Evolutionary conservation across 1,284 basidiomycete species (phyloP).

Genomic region (Mycosarcoma mackinlayi): DNA sequence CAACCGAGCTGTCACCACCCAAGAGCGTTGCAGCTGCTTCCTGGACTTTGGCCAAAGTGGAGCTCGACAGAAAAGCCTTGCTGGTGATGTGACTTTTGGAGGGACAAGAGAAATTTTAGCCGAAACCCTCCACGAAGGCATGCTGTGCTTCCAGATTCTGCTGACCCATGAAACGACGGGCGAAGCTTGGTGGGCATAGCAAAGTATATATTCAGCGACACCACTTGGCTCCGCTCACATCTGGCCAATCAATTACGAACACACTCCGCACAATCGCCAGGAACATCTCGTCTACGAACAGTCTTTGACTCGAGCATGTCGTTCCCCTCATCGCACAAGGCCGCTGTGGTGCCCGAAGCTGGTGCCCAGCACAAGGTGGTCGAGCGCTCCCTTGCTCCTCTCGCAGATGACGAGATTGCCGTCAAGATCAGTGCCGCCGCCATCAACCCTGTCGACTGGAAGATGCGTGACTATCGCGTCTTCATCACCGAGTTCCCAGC

Average conservation of each 20-base stretch:
- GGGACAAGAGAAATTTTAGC: no score
- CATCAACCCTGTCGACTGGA: slow-evolving; percentile 62
- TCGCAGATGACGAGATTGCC: slow-evolving; percentile 40
- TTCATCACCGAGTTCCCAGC: slow-evolving; percentile 47
- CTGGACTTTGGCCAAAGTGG: not conserved
- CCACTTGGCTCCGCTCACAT: no score
- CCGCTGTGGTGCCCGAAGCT: slow-evolving; percentile 40
- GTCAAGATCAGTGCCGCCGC: slow-evolving; percentile 51
- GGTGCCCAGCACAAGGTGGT: slow-evolving; percentile 29
- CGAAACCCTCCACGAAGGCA: no score
- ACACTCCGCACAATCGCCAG: not conserved
- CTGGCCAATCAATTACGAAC: no score
- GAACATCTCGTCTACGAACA: not conserved
- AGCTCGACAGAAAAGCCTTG: slow-evolving; percentile 11
- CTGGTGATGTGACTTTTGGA: slow-evolving; percentile 2
- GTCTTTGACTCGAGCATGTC: slow-evolving; percentile 18
- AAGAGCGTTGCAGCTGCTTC: not conserved
- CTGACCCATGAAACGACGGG: no score
- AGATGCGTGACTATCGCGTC: slow-evolving; percentile 46
- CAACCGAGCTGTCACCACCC: not conserved
- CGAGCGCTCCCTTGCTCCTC: slow-evolving; percentile 31
- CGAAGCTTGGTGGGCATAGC: no score
- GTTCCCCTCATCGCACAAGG: slow-evolving; percentile 33
- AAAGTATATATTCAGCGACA: no score
- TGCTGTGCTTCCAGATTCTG: no score